phyloP scores from a whole-genome alignment of 305 asterid species.

The Stenogyne calaminthoides region DNA sequence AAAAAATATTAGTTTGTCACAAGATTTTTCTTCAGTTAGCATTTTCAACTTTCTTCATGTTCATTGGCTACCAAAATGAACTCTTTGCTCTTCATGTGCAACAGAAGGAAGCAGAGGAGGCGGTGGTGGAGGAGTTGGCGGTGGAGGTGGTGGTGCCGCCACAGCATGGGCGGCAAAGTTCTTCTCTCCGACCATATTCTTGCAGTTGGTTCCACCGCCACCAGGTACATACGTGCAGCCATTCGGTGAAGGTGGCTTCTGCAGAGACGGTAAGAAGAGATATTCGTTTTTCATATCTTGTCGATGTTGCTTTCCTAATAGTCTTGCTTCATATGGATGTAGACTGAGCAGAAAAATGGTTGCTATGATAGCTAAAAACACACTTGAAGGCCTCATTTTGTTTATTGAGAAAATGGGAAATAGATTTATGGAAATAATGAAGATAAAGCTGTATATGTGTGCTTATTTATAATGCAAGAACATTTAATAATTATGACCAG shows the following conservation, averaged over 20 bases:
- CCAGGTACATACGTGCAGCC: constrained; percentile 30
- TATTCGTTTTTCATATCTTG: constrained; percentile 11
- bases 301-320: constrained; percentile 15
- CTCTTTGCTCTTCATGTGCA: constrained; percentile 8
- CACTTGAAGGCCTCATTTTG: constrained; percentile 25
- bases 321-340: constrained; percentile 30
- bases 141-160: constrained; percentile 1
- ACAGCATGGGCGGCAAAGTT: constrained; percentile 30
- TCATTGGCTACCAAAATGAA: not conserved
- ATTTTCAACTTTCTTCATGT: not conserved
- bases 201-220: constrained; percentile 31
- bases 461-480: constrained; percentile 20
- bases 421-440: not conserved
- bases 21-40: not conserved
- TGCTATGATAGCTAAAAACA: constrained; percentile 8
- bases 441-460: not conserved
- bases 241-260: constrained; percentile 32
- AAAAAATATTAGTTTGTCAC: not conserved
- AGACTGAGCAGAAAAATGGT: constrained; percentile 8
- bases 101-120: not conserved
- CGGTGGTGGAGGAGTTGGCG: not conserved
- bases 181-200: constrained; percentile 14
- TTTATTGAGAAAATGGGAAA: not conserved
- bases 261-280: constrained; percentile 36
- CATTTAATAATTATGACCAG: constrained; percentile 17